A percentile compares a stretch with the other conserved stretches of the same genome.
Evolutionary conservation across 2,329 filamentous ascomycete species (phyloP).

Genomic region (Sarocladium oryzae): DNA sequence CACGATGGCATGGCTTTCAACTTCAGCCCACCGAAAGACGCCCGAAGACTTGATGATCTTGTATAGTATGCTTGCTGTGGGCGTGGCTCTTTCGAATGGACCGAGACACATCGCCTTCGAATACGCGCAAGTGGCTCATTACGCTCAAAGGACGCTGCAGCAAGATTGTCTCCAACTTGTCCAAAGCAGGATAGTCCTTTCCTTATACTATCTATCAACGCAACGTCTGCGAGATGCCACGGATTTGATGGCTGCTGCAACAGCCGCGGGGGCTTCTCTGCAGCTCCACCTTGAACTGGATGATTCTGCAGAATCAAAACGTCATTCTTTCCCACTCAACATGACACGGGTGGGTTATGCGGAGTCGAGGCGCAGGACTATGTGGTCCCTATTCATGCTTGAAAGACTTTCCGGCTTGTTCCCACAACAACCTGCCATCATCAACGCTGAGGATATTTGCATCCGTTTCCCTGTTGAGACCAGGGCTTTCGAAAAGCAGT

Average conservation of each 20-base stretch:
- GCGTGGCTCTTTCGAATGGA: slow-evolving; percentile 32
- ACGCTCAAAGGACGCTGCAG: slow-evolving; percentile 35
- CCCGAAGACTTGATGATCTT: slow-evolving; percentile 40
- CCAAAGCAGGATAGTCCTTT: slow-evolving; percentile 60
- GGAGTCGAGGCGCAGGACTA: slow-evolving; percentile 63
- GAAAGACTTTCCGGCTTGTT: slow-evolving; percentile 60
- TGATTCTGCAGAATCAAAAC: slow-evolving; percentile 32
- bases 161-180: slow-evolving; percentile 50
- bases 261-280: slow-evolving; percentile 52
- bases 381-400: slow-evolving; percentile 65
- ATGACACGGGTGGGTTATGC: slow-evolving; percentile 51
- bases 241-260: slow-evolving; percentile 57
- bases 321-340: slow-evolving; percentile 45
- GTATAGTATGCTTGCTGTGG: slow-evolving; percentile 36
- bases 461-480: slow-evolving; percentile 58
- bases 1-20: slow-evolving; percentile 31
- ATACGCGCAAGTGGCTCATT: slow-evolving; percentile 47
- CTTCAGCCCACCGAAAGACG: slow-evolving; percentile 28
- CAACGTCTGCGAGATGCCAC: slow-evolving; percentile 53
- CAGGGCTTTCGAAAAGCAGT: slow-evolving; percentile 54
- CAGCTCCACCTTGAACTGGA: slow-evolving; percentile 58
- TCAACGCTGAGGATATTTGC: slow-evolving; percentile 60
- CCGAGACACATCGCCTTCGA: slow-evolving; percentile 30
- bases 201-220: slow-evolving; percentile 58
- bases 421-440: slow-evolving; percentile 44